These are phyloP conservation scores for Ailanthus altissimus DNA, from an alignment of 345 rosid genomes.

Conservation along the genomic window DNA sequence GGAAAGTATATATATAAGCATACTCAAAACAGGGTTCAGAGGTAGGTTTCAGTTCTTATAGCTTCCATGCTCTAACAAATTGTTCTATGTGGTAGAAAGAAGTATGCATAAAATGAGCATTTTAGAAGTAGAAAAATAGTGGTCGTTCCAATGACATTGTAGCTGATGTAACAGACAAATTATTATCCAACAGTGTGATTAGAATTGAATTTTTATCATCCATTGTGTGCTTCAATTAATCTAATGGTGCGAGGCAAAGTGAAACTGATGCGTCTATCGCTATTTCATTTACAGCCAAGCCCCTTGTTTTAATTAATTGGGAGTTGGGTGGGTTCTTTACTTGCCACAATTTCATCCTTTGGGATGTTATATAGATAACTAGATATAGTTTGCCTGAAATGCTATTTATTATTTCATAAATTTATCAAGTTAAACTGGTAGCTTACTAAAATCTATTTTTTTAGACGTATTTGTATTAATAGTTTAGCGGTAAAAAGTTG, in stretches of 20 bases:
- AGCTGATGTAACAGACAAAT: not conserved
- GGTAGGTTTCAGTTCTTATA: constrained; percentile 15
- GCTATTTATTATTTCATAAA: no score
- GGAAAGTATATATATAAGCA: constrained; percentile 8
- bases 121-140: constrained; percentile 8
- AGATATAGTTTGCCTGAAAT: no score
- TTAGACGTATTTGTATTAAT: no score
- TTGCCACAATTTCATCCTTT: no score
- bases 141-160: not conserved
- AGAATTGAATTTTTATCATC: not conserved
- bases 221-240: not conserved
- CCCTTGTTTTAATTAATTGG: not conserved
- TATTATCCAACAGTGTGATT: not conserved
- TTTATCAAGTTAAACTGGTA: no score
- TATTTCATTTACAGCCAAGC: no score
- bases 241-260: not conserved
- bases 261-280: no score
- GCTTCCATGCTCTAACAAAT: constrained; percentile 4
- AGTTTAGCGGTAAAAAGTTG: no score
- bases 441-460: no score
- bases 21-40: constrained; percentile 1
- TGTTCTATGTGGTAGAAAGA: not conserved
- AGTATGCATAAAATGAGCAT: not conserved
- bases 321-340: not conserved
- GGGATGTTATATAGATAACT: no score